Percentiles rank a stretch among this genome's conserved stretches.
phyloP scores from a whole-genome alignment of 306 rosid genomes.

The Prosopis cineraria region DNA sequence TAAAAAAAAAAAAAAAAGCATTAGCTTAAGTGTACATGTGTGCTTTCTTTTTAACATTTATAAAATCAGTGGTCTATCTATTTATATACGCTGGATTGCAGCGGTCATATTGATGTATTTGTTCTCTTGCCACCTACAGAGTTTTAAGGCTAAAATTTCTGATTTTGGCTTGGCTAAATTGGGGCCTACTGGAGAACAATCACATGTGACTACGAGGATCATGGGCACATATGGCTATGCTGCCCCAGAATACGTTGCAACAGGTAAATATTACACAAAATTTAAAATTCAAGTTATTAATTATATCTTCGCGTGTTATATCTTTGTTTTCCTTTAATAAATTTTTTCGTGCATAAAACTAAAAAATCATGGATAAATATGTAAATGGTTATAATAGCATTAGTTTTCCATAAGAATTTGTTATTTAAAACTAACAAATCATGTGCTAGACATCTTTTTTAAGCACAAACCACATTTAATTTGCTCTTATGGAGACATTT shows the following conservation, averaged over 20 bases:
- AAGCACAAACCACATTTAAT: not conserved
- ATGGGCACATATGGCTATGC: conserved; percentile 89
- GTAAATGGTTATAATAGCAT: not conserved
- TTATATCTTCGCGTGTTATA: not conserved
- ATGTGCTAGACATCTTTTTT: not conserved
- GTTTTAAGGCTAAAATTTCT: conserved; percentile 73
- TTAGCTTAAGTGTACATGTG: not conserved
- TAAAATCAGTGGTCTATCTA: not conserved
- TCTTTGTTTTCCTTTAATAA: not conserved
- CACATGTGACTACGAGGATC: conserved; percentile 82
- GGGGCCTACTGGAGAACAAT: conserved; percentile 72
- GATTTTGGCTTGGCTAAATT: conserved; percentile 89
- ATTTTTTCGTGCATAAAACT: not conserved
- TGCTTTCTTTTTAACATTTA: not conserved
- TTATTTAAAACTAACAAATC: not conserved
- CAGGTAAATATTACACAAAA: conserved; percentile 52
- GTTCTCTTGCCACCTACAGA: conserved; percentile 43
- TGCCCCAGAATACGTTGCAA: conserved; percentile 88
- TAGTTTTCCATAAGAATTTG: not conserved
- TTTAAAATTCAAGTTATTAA: not conserved
- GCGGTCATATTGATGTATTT: not conserved
- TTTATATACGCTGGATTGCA: not conserved
- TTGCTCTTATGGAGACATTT: not conserved
- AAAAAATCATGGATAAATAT: not conserved
- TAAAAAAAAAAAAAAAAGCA: too few species aligned